Evolutionary conservation across 2,329 filamentous ascomycete species (phyloP).

Genomic region (Dothidotthia symphoricarpi): DNA sequence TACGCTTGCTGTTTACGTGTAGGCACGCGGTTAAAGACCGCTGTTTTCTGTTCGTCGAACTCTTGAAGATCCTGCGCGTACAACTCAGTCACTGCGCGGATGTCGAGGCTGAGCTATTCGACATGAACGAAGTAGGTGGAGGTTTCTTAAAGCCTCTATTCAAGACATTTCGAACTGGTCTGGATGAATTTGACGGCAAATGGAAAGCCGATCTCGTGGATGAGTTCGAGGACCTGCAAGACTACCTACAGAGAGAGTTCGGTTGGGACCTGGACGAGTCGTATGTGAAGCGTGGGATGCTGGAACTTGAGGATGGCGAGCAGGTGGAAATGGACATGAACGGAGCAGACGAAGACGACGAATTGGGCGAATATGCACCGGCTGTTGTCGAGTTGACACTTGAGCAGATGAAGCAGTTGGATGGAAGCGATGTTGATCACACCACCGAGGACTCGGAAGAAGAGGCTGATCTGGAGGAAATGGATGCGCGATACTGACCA

Average conservation of each 20-base stretch:
- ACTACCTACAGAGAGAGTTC: slow-evolving; percentile 54
- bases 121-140: slow-evolving; percentile 55
- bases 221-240: slow-evolving; percentile 56
- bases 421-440: slow-evolving; percentile 24
- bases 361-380: slow-evolving; percentile 64
- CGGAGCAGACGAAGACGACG: slow-evolving; percentile 59
- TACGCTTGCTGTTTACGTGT: slow-evolving; percentile 59
- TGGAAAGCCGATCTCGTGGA: slow-evolving; percentile 49
- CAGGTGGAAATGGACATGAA: slow-evolving; percentile 58
- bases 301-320: slow-evolving; percentile 64
- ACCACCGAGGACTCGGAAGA: slow-evolving; percentile 39
- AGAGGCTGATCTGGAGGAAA: slow-evolving; percentile 39
- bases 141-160: slow-evolving; percentile 55
- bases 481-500: slow-evolving; percentile 42
- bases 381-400: slow-evolving; percentile 56
- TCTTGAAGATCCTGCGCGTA: slow-evolving; percentile 50
- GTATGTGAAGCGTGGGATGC: slow-evolving; percentile 56
- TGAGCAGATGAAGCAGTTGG: slow-evolving; percentile 43
- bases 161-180: slow-evolving; percentile 50
- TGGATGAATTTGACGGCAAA: slow-evolving; percentile 50
- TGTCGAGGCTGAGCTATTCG: slow-evolving; percentile 61
- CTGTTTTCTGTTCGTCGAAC: slow-evolving; percentile 53
- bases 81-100: slow-evolving; percentile 59
- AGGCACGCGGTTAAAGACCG: slow-evolving; percentile 51
- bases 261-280: slow-evolving; percentile 59